Evolutionary conservation across 768 basidiomycete species (phyloP).

Genomic region (Neoboletus magnificus): DNA sequence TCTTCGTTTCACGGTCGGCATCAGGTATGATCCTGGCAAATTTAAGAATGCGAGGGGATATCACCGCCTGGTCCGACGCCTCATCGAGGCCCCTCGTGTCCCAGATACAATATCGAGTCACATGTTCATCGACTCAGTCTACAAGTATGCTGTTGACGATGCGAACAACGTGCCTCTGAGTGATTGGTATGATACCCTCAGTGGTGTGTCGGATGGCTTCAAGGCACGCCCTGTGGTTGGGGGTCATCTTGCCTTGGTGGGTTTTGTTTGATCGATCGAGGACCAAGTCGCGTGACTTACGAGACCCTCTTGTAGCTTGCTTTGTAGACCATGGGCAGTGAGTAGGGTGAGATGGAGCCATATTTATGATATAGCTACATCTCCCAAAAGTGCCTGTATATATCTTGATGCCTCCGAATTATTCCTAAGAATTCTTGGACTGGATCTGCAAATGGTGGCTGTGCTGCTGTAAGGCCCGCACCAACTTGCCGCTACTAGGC

Average conservation of each 20-base stretch:
- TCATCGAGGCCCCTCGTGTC: too few relatives aligned
- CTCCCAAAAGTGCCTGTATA: neutral
- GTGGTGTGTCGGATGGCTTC: constrained; percentile 16
- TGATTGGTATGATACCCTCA: constrained; percentile 26
- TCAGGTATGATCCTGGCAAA: too few relatives aligned
- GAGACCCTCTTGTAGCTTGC: constrained; percentile 6
- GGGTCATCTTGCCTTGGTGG: constrained; percentile 21
- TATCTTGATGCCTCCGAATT: neutral
- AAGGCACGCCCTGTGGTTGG: constrained; percentile 20
- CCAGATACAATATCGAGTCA: too few relatives aligned
- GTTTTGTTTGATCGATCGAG: neutral
- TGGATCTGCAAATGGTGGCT: constrained; percentile 1
- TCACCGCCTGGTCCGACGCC: too few relatives aligned
- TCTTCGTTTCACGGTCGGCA: too few relatives aligned
- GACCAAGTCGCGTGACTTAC: neutral
- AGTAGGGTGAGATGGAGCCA: too few relatives aligned
- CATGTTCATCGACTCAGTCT: constrained; percentile 48
- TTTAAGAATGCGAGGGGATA: too few relatives aligned
- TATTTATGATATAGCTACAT: neutral
- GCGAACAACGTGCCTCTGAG: constrained; percentile 34
- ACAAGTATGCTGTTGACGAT: constrained; percentile 48
- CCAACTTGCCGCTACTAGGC: too few relatives aligned
- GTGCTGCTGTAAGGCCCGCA: neutral
- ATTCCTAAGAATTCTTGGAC: neutral
- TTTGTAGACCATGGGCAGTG: neutral